Evolutionary conservation across 2,329 filamentous ascomycete species (phyloP).

Genomic region (Aspergillus fumigatiaffinis): DNA sequence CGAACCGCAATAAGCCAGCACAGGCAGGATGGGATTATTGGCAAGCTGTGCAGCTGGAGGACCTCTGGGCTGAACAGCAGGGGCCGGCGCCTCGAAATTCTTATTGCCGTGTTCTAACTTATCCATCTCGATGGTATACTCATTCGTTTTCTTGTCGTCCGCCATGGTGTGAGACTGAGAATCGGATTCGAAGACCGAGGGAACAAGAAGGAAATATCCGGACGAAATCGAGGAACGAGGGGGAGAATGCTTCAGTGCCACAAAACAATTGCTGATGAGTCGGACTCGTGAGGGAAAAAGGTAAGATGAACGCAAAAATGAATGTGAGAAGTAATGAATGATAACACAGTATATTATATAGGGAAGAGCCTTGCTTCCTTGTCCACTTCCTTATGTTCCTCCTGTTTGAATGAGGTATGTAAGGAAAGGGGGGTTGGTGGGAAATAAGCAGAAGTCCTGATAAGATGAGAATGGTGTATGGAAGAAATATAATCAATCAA

Average conservation of each 20-base stretch:
- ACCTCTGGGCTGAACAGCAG: conserved; percentile 35
- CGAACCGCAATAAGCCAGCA: conserved; percentile 85
- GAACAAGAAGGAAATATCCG: background rate
- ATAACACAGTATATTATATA: background rate
- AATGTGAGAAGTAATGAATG: background rate
- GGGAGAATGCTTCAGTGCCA: background rate
- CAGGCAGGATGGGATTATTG: conserved; percentile 74
- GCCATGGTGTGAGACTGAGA: conserved; percentile 56
- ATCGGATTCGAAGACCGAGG: background rate
- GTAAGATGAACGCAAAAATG: background rate
- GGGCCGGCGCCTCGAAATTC: conserved; percentile 40
- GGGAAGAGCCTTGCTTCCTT: background rate
- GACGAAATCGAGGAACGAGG: conserved; percentile 1
- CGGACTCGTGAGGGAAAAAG: background rate
- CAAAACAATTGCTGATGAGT: conserved; percentile 2
- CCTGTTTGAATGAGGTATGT: background rate
- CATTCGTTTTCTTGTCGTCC: conserved; percentile 82
- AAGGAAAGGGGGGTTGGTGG: background rate
- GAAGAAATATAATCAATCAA: background rate
- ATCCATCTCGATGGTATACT: conserved; percentile 68
- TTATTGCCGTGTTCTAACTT: conserved; percentile 53
- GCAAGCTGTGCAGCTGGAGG: conserved; percentile 49
- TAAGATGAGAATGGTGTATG: background rate
- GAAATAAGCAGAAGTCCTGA: background rate
- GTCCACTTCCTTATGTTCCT: background rate